Percentiles rank a stretch among this genome's conserved stretches.
phyloP scores from a whole-genome alignment of 2,329 filamentous ascomycete genomes.

The Hymenoscyphus albidus region DNA sequence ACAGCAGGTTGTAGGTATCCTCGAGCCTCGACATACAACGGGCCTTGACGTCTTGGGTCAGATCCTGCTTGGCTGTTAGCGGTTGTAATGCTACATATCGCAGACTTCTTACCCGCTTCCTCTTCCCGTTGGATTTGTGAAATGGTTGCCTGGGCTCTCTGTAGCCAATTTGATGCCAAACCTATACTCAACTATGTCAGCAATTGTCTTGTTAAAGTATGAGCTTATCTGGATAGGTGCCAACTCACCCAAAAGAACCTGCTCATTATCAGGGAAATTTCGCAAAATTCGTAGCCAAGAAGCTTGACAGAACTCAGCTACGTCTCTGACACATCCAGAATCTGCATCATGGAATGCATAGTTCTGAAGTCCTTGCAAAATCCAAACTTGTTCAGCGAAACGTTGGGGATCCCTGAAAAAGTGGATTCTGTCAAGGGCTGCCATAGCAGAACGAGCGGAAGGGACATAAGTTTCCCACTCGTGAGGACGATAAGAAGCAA shows the following conservation, averaged over 20 bases:
- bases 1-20: slow-evolving; percentile 47
- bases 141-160: slow-evolving; percentile 46
- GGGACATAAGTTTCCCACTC: slow-evolving; percentile 36
- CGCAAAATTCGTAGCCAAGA: slow-evolving; percentile 45
- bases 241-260: slow-evolving; percentile 40
- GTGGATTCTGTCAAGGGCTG: slow-evolving; percentile 37
- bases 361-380: slow-evolving; percentile 44
- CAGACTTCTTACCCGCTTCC: slow-evolving; percentile 32
- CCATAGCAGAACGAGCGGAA: slow-evolving; percentile 39
- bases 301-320: slow-evolving; percentile 47
- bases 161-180: slow-evolving; percentile 48
- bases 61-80: slow-evolving; percentile 28
- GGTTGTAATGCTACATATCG: background rate
- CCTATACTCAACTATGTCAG: slow-evolving; percentile 34
- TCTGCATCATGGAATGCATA: slow-evolving; percentile 48
- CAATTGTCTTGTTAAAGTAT: background rate
- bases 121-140: slow-evolving; percentile 46
- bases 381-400: slow-evolving; percentile 39
- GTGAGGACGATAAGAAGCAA: slow-evolving; percentile 24
- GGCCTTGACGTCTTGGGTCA: slow-evolving; percentile 34
- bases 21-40: slow-evolving; percentile 49
- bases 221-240: background rate
- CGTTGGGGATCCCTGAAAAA: slow-evolving; percentile 38
- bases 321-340: slow-evolving; percentile 41
- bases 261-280: slow-evolving; percentile 42